These are phyloP conservation scores for Nephelium lappaceum DNA, from an alignment of 345 rosid genomes.

Conservation along the genomic window DNA sequence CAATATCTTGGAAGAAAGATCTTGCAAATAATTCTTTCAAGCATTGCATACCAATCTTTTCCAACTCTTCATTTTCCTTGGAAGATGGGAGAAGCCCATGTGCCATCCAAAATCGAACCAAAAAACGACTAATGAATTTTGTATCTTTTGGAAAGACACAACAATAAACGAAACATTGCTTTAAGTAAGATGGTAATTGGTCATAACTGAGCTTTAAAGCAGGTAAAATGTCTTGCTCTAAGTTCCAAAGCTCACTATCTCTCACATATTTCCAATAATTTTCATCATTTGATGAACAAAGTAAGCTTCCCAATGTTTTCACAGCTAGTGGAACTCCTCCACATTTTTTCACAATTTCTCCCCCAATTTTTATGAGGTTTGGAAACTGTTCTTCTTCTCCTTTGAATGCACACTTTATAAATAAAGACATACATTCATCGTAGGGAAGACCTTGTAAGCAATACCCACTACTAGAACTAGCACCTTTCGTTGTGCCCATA, in stretches of 20 bases:
- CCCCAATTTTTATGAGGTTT: background rate
- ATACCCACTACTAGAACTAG: background rate
- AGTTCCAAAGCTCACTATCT: slow-evolving; percentile 35
- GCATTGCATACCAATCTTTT: slow-evolving; percentile 4
- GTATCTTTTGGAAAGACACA: slow-evolving; percentile 29
- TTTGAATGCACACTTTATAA: background rate
- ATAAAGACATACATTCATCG: background rate
- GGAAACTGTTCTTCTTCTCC: background rate
- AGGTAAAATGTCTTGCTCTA: slow-evolving; percentile 7
- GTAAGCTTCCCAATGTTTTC: slow-evolving; percentile 8
- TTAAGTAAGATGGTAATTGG: slow-evolving; percentile 13
- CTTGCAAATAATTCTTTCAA: slow-evolving; percentile 18
- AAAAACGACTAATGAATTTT: fast-evolving
- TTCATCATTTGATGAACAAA: background rate
- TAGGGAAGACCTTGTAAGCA: background rate
- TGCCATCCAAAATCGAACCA: slow-evolving; percentile 29
- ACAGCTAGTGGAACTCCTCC: slow-evolving; percentile 18
- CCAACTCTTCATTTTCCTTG: background rate
- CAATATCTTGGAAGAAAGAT: slow-evolving; percentile 28
- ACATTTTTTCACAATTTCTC: slow-evolving; percentile 8
- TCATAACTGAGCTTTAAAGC: slow-evolving; percentile 15
- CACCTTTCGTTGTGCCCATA: background rate
- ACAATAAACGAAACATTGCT: slow-evolving; percentile 26
- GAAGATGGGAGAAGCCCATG: background rate
- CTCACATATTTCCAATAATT: slow-evolving; percentile 13